Conservation (phyloP, 2,329 filamentous ascomycete species). For the Diaporthe sp. region DNA sequence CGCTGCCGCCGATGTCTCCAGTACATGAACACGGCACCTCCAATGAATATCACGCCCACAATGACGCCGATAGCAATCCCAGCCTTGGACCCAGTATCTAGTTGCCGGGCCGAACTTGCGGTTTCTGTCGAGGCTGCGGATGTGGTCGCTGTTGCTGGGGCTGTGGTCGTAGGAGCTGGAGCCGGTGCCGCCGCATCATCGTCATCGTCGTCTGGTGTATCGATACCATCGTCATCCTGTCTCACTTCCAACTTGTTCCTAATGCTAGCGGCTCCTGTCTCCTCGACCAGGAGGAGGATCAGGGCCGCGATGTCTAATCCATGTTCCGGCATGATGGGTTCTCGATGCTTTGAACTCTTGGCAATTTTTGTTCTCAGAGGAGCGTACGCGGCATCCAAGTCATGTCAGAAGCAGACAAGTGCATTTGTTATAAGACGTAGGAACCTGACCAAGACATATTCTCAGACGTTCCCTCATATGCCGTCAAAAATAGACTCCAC, state of each 20-base stretch:
- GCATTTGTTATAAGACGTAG: not conserved
- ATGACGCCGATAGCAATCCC: conserved; percentile 29
- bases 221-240: conserved; percentile 21
- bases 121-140: conserved; percentile 6
- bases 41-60: not conserved
- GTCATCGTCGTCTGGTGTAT: conserved; percentile 24
- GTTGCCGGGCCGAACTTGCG: not conserved
- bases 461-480: not conserved
- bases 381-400: not conserved
- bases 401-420: not conserved
- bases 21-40: conserved; percentile 15
- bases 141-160: not conserved
- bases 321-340: conserved; percentile 21
- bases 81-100: not conserved
- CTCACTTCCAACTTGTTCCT: not conserved
- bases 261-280: not conserved
- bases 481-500: conserved; percentile 20
- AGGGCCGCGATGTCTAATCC: conserved; percentile 10
- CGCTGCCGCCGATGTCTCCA: conserved; percentile 1
- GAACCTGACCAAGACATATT: not conserved
- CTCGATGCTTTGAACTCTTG: conserved; percentile 21
- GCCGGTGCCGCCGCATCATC: not conserved
- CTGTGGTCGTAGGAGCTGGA: not conserved
- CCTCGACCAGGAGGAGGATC: not conserved
- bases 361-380: not conserved